Conservation (phyloP, 345 rosid genomes). For the Eucalyptus erythrocorys region DNA sequence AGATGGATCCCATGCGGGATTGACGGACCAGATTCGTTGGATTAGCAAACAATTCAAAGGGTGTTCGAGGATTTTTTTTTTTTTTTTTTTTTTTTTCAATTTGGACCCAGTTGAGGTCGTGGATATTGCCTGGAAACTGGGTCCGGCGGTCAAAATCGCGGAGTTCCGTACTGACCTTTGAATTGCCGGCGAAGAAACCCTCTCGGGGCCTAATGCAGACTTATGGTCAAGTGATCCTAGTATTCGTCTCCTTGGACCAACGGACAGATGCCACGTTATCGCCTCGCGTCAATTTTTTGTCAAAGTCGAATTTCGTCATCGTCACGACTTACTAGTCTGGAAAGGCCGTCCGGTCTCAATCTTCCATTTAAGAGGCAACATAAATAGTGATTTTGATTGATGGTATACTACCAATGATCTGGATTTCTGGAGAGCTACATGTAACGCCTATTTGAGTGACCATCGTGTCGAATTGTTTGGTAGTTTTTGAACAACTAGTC, state of each 20-base stretch:
- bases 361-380: not conserved
- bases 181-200: not conserved
- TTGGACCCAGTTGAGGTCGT: not conserved
- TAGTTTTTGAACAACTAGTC: too few species aligned
- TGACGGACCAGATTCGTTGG: not conserved
- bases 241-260: not conserved
- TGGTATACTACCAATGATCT: too few species aligned
- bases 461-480: not conserved
- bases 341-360: fast-evolving
- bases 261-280: fast-evolving
- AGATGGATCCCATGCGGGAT: not conserved
- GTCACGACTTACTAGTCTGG: fast-evolving
- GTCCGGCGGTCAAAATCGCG: not conserved
- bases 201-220: not conserved
- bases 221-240: not conserved
- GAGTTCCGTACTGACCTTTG: not conserved
- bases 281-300: not conserved
- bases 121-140: not conserved
- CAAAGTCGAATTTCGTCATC: not conserved
- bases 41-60: not conserved
- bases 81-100: not conserved
- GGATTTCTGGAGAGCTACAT: not conserved
- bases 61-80: not conserved
- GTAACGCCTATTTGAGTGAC: not conserved
- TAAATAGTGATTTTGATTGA: not conserved